Base-by-base conservation (phyloP, 2,329 filamentous ascomycete species). In the Exophiala calicioides region DNA sequence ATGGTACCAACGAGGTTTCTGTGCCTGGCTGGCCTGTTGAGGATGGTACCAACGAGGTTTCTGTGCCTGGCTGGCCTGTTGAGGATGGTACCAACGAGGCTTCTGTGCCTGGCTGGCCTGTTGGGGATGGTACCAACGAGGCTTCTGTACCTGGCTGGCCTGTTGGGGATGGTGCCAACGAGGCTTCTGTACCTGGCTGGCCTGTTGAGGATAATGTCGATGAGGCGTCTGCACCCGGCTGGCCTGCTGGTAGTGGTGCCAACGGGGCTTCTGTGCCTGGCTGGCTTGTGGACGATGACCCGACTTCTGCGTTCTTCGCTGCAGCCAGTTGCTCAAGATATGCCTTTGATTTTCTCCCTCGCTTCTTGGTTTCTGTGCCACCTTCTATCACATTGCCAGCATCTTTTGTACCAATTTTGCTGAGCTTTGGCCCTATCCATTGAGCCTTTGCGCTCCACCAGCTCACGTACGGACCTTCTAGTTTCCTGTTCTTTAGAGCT, bases 381-480 rank as follows among this genome's bases (percentile, higher is more conserved):
- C 38, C 39, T 18, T 52, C 50, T 21, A 44, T 30, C 23, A 41
- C 26, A 24, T 50, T 37, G 18, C 43, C 35, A 13, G 33, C 46
- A 16, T 53, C 50, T 29, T 51, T 53, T 10, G 45, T 44, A 16
- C 50, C 53, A 31, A 44, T 44, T 16, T 54, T 50, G 45, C 23
- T 39, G 20, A 48, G 34, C 63, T 84, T 86, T 18, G 85, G 86
- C 60, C 88, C 84, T 44, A 85, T 77, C 79, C 88, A 91, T 59
- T 88, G 81, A 24, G 87, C 87, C 53, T 88, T 80, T n/a, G 91
- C 93, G 66, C 90, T 97, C 85, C 90, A 96, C 66, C 87, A 91
- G 2, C 88, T 88, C 31, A 96, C 84, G 8, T 96, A 88, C 0
- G 93, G 89, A 0, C 93, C 93, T 43, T 91, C 84, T 6, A 97